A percentile compares a stretch with the other conserved stretches of the same genome.
These are phyloP conservation scores for Evernia prunastri DNA, from an alignment of 495 filamentous ascomycete species.

Conservation along the genomic window DNA sequence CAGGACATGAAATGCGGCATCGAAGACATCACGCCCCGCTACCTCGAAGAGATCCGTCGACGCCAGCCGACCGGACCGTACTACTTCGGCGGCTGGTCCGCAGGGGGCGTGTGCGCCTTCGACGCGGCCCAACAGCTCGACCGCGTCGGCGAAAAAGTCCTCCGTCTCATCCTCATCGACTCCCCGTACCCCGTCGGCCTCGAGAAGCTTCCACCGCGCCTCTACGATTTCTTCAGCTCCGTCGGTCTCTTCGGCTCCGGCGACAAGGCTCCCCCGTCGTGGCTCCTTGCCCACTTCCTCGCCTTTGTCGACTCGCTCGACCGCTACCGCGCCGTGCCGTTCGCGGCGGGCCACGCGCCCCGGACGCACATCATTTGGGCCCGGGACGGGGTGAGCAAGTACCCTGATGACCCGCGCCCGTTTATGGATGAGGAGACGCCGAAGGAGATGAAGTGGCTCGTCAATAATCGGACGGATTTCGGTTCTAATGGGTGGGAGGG, in stretches of 20 bases:
- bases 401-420: conserved; percentile 21
- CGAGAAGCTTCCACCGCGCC: conserved; percentile 29
- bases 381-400: conserved; percentile 29
- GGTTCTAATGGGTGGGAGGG: conserved; percentile 29
- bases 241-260: conserved; percentile 33
- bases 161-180: conserved; percentile 35
- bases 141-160: conserved; percentile 28
- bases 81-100: conserved; percentile 51
- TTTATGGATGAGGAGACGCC: conserved; percentile 27
- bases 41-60: conserved; percentile 54
- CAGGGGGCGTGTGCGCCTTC: conserved; percentile 42
- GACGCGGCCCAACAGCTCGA: conserved; percentile 33
- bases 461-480: conserved; percentile 37
- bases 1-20: conserved; percentile 49
- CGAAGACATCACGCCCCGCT: conserved; percentile 49
- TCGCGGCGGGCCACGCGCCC: conserved; percentile 17
- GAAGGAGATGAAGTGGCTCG: conserved; percentile 34
- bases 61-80: conserved; percentile 62
- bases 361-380: conserved; percentile 32
- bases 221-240: conserved; percentile 35
- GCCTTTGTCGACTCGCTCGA: conserved; percentile 34
- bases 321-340: conserved; percentile 29
- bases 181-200: conserved; percentile 32
- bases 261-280: conserved; percentile 29
- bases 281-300: conserved; percentile 35